Base-by-base conservation (phyloP, 345 rosid genomes). In the Ceriops decandra region DNA sequence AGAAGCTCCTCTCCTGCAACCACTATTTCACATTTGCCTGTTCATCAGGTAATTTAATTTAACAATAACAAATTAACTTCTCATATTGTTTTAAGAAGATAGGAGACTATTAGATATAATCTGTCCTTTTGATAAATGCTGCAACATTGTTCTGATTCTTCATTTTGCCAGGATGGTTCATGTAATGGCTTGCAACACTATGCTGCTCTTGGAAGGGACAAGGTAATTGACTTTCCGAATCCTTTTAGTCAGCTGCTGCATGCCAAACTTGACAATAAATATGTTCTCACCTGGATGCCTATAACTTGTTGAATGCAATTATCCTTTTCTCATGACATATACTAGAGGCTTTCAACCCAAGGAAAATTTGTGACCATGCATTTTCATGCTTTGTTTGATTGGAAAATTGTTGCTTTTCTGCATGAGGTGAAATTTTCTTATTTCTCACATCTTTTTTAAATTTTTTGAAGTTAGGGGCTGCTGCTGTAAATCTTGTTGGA, bases 131-230 rank as follows among this genome's bases (percentile, higher is more conserved):
- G 20, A 64, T 58, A 38, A 64, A 26, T 58, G 24, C 66, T 46
- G 47, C 56, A 31, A n/a, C 49, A 17, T 46, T 72, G 33, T 20
- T 58, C 36, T 60, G 24, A 68, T 20, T 66, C 69, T 63, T 67
- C 77, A 56, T 72, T 69, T 64, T 80, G 65, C 62, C 61, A 95
- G 99, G 99, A 95, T 85, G 99, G 99, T 77, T 92, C 99, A n/a
- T 92, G 99, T 75, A 95, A 95, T 80, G 99, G 99, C 64, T 84
- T 95, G 72, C 99, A 95, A 78, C 99, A 95, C 73, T 95, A 95
- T 84, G 99, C 99, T 80, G 99, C 99, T 52, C 85, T 92, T 68
- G 98, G 99, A 74, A 90, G 98, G 81, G 99, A 95, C 80, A 82
- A 87, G 99, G 99, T 95, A 87, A 85, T 68, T 30, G 57, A 2